These are phyloP conservation scores for Malus asiatica DNA, from an alignment of 306 rosid species.

Conservation along the genomic window DNA sequence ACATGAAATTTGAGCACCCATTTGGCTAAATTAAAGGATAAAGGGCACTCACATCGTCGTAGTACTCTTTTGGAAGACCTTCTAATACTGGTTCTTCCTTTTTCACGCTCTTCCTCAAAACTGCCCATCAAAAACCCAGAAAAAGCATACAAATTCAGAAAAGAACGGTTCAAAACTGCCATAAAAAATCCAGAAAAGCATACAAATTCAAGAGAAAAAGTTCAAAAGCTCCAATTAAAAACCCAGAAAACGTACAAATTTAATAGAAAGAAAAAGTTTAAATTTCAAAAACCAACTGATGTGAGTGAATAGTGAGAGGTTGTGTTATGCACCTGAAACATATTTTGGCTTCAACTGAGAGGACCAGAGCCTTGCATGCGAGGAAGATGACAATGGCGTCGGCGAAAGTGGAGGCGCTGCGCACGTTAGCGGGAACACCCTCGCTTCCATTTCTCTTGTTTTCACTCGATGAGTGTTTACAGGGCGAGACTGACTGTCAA, in stretches of 20 bases:
- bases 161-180: background rate
- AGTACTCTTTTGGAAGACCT: constrained; percentile 85
- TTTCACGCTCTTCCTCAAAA: constrained; percentile 40
- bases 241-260: background rate
- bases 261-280: background rate
- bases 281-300: background rate
- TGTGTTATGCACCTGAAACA: constrained; percentile 32
- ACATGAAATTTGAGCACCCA: background rate
- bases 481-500: background rate
- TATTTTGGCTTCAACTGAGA: constrained; percentile 19
- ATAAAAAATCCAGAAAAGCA: background rate
- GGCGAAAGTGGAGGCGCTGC: constrained; percentile 14
- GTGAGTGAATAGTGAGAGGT: background rate
- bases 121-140: constrained; percentile 23
- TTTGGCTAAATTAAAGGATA: background rate
- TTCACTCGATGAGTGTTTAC: background rate
- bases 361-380: constrained; percentile 9
- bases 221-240: constrained; percentile 22
- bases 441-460: constrained; percentile 17
- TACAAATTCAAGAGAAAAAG: background rate
- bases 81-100: constrained; percentile 56
- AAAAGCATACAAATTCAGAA: background rate
- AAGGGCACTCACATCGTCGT: constrained; percentile 67
- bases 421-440: constrained; percentile 22
- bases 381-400: constrained; percentile 4